phyloP scores from a whole-genome alignment of 1,284 basidiomycete genomes.

The Termitomyces sp. region DNA sequence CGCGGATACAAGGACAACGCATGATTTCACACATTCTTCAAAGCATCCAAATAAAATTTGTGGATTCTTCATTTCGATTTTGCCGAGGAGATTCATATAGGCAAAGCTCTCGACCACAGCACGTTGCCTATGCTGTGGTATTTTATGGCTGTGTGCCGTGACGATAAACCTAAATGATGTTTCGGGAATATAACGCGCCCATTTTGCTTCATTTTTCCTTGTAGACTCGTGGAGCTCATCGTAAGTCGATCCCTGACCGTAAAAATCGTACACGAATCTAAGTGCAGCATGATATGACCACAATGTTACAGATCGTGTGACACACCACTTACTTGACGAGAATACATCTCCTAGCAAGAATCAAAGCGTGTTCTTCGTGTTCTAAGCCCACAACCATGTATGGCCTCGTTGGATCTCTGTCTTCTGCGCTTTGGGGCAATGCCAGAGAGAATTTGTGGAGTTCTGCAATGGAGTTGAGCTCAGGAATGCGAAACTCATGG shows the following conservation, averaged over 20 bases:
- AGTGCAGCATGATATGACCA: conserved; percentile 1
- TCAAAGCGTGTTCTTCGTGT: conserved; percentile 66
- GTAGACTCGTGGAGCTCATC: conserved; percentile 65
- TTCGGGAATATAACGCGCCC: conserved; percentile 56
- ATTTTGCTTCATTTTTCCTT: conserved; percentile 42
- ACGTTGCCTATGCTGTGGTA: conserved; percentile 61
- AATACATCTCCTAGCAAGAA: conserved; percentile 78
- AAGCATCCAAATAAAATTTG: conserved; percentile 77
- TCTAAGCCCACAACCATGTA: conserved; percentile 73
- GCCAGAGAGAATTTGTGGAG: conserved; percentile 54
- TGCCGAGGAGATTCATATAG: conserved; percentile 82
- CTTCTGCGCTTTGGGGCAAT: conserved; percentile 38
- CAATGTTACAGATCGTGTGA: not conserved
- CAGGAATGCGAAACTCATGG: conserved; percentile 76
- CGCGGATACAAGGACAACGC: not conserved
- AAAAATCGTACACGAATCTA: conserved; percentile 77
- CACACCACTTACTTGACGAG: conserved; percentile 65
- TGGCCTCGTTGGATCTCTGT: conserved; percentile 55
- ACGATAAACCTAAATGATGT: conserved; percentile 83
- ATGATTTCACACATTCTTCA: conserved; percentile 76
- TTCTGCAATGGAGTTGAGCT: conserved; percentile 68
- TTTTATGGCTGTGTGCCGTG: conserved; percentile 71
- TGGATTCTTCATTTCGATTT: conserved; percentile 80
- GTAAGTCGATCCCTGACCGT: conserved; percentile 65
- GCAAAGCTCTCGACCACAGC: conserved; percentile 77